A percentile compares a stretch with the other conserved stretches of the same genome.
These are phyloP conservation scores for Mycena floridula DNA, from an alignment of 768 basidiomycete genomes.

Conservation along the genomic window DNA sequence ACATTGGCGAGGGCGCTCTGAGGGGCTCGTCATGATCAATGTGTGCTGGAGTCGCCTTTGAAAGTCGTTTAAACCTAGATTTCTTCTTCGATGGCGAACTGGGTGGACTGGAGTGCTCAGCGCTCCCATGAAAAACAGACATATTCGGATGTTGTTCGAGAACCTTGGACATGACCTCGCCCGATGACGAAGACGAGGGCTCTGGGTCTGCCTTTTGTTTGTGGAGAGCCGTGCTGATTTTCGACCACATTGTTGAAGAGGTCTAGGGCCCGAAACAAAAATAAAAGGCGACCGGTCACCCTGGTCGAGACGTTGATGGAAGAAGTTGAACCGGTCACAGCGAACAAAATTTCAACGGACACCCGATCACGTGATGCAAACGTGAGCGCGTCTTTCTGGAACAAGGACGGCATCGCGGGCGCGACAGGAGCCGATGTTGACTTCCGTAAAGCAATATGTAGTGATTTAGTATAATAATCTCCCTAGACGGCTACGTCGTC, in stretches of 20 bases:
- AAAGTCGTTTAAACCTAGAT: constrained; percentile 47
- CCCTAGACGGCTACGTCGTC: constrained; percentile 25
- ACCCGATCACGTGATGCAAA: too few relatives aligned
- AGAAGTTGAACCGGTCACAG: too few relatives aligned
- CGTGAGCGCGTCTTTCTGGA: too few relatives aligned
- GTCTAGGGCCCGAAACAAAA: too few relatives aligned
- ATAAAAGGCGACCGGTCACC: too few relatives aligned
- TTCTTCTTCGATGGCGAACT: constrained; percentile 6
- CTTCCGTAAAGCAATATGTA: too few relatives aligned
- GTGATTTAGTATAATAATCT: too few relatives aligned
- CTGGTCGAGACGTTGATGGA: too few relatives aligned
- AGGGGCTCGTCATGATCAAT: constrained; percentile 30
- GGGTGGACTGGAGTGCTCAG: constrained; percentile 7
- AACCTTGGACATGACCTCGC: constrained; percentile 22
- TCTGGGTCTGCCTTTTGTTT: neutral
- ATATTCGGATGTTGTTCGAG: constrained; percentile 33
- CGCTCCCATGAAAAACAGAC: constrained; percentile 26
- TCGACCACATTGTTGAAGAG: constrained; percentile 4
- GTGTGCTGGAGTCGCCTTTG: constrained; percentile 34
- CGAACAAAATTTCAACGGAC: too few relatives aligned
- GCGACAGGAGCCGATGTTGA: too few relatives aligned
- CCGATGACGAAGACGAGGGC: neutral
- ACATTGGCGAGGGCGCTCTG: constrained; percentile 28
- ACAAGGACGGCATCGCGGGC: too few relatives aligned
- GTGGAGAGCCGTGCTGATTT: neutral